These are phyloP conservation scores for Tetradesmus lagerheimii DNA, from an alignment of 139 green algal species.

Conservation along the genomic window DNA sequence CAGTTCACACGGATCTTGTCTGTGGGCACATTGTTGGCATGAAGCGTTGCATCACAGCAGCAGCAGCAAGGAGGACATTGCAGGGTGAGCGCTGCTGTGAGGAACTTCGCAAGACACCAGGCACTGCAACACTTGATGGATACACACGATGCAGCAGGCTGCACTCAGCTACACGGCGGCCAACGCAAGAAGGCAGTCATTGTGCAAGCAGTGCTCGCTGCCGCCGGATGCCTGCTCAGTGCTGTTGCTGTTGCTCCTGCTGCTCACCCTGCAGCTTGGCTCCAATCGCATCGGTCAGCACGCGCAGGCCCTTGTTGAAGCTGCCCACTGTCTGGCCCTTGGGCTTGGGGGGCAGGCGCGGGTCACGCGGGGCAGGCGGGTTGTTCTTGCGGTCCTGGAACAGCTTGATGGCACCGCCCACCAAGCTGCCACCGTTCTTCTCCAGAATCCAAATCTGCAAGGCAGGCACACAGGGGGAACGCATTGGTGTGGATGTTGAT, in stretches of 20 bases:
- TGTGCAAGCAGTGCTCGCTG: too few species aligned
- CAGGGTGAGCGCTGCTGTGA: too few species aligned
- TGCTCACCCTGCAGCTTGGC: slow-evolving; percentile 67
- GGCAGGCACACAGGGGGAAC: background rate
- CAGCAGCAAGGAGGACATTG: too few species aligned
- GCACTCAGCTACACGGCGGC: too few species aligned
- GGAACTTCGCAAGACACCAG: too few species aligned
- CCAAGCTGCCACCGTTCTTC: slow-evolving; percentile 90
- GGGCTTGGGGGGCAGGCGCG: slow-evolving; percentile 92
- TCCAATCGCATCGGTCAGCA: slow-evolving; percentile 93
- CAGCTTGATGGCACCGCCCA: slow-evolving; percentile 92
- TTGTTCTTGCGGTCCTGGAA: slow-evolving; percentile 81
- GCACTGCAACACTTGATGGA: too few species aligned
- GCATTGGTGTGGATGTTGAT: too few species aligned
- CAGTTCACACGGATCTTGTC: slow-evolving; percentile 72
- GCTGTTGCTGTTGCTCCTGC: background rate
- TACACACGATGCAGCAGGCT: too few species aligned
- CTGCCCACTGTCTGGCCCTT: slow-evolving; percentile 96
- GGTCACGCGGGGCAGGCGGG: slow-evolving; percentile 85
- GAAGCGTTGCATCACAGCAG: too few species aligned
- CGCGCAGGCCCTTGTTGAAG: slow-evolving; percentile 91
- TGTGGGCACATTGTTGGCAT: too few species aligned
- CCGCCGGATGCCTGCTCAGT: too few species aligned
- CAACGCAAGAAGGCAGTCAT: too few species aligned
- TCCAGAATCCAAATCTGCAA: slow-evolving; percentile 91